Conservation (phyloP, 345 rosid genomes). For the Erodium maritimum region DNA sequence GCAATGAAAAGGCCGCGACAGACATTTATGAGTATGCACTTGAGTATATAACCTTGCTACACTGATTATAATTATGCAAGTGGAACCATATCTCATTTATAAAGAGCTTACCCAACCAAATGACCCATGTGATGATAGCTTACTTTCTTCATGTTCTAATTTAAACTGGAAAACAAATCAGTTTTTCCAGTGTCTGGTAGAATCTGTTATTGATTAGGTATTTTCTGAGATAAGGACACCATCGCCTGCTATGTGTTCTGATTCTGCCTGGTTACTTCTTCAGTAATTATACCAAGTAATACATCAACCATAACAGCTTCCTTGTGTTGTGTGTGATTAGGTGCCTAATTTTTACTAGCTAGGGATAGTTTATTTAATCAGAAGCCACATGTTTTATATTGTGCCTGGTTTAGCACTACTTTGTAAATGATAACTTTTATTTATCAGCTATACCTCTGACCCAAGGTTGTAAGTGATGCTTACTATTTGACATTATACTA, state of each 20-base stretch:
- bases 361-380: neutral
- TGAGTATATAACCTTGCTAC: neutral
- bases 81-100: neutral
- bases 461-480: no score
- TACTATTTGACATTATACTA: no score
- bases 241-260: neutral
- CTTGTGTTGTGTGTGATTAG: neutral
- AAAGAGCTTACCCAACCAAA: neutral
- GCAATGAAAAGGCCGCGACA: conserved; percentile 49
- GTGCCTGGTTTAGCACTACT: no score
- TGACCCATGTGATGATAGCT: neutral
- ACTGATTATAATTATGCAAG: neutral
- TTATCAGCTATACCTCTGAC: neutral
- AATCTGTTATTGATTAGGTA: neutral
- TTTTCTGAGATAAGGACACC: neutral
- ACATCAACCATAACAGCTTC: no score
- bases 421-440: no score
- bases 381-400: no score
- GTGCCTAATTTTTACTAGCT: neutral
- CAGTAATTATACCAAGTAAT: no score
- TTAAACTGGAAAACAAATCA: no score
- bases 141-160: neutral
- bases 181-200: neutral
- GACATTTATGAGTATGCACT: conserved; percentile 46
- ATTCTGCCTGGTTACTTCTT: no score